These are phyloP conservation scores for Astrothelium macrocarpum DNA, from an alignment of 495 filamentous ascomycete genomes.

Conservation along the genomic window DNA sequence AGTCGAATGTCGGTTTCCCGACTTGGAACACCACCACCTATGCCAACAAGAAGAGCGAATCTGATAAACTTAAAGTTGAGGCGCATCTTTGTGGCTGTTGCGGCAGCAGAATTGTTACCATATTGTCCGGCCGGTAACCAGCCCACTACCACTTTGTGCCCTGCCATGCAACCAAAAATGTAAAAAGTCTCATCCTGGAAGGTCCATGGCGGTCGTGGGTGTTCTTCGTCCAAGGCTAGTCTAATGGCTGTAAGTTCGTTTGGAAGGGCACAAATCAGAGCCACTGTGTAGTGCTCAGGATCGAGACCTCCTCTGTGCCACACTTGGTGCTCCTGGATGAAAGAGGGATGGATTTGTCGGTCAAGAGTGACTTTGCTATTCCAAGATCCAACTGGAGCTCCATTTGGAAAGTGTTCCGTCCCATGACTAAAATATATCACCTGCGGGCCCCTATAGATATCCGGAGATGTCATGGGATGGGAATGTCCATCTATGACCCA, in stretches of 20 bases:
- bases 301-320: not conserved
- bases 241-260: constrained; percentile 38
- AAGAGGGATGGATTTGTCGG: not conserved
- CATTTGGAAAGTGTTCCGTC: no score
- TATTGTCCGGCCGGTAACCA: constrained; percentile 32
- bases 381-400: no score
- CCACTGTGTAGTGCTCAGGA: constrained; percentile 34
- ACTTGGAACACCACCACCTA: constrained; percentile 11
- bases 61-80: constrained; percentile 5
- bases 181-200: constrained; percentile 31
- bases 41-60: constrained; percentile 7
- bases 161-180: constrained; percentile 29
- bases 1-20: constrained; percentile 3
- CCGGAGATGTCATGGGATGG: no score
- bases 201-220: constrained; percentile 21
- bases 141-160: constrained; percentile 38
- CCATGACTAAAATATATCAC: no score
- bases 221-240: constrained; percentile 40
- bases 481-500: no score
- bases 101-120: constrained; percentile 28
- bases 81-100: constrained; percentile 24
- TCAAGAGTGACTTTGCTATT: no score
- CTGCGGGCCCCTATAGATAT: no score
- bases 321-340: not conserved
- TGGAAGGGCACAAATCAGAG: constrained; percentile 41